These are phyloP conservation scores for Psilocybe cyanescens DNA, from an alignment of 768 basidiomycete species.

Conservation along the genomic window DNA sequence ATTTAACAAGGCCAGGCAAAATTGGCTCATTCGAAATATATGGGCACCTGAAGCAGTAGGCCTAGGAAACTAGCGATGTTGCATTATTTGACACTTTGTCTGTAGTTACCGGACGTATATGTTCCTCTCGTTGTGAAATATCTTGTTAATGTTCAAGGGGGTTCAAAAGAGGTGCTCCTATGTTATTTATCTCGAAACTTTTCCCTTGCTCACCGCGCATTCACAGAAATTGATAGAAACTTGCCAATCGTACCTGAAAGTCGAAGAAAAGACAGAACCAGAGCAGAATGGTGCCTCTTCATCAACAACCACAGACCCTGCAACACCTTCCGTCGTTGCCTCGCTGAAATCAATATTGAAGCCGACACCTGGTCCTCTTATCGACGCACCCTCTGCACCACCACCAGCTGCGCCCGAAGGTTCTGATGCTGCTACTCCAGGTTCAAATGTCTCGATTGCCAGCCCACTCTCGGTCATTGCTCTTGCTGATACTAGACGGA, in stretches of 20 bases:
- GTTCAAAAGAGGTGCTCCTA: conserved; percentile 24
- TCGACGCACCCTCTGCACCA: conserved; percentile 11
- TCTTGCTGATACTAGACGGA: conserved; percentile 13
- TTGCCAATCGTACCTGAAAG: conserved; percentile 22
- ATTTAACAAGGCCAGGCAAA: conserved; percentile 75
- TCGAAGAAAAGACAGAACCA: conserved; percentile 8
- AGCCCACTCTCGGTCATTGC: not conserved
- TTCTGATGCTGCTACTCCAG: not conserved
- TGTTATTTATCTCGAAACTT: not conserved
- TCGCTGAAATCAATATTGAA: conserved; percentile 12
- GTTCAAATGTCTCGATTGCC: not conserved
- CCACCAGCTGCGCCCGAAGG: not conserved
- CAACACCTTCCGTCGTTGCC: not conserved
- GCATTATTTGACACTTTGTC: not conserved
- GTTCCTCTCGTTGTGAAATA: conserved; percentile 28
- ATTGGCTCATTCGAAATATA: conserved; percentile 71
- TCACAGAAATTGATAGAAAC: conserved; percentile 25
- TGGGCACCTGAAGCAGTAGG: conserved; percentile 56
- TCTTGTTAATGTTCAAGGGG: conserved; percentile 25
- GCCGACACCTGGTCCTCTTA: conserved; percentile 23
- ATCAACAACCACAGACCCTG: not conserved
- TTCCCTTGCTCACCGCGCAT: not conserved
- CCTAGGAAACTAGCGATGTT: conserved; percentile 4
- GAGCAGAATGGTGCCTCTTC: not conserved
- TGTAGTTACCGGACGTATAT: conserved; percentile 25